Evolutionary conservation across 805 yeast genomes (phyloP).

Genomic region (Wickerhamomyces bovis): DNA sequence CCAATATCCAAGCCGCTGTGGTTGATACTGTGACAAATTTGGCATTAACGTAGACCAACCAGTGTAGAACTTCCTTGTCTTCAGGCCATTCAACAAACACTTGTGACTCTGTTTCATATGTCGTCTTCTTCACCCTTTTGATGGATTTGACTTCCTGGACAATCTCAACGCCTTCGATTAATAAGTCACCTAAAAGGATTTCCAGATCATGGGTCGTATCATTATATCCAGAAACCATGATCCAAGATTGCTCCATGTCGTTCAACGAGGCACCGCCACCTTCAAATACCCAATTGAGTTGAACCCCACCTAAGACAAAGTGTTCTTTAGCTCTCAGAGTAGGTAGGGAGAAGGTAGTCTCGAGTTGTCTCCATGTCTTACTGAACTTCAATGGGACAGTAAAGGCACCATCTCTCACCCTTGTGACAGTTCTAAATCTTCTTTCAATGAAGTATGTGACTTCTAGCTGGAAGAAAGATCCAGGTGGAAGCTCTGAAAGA

Average conservation of each 20-base stretch:
- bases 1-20: constrained; percentile 6
- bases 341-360: constrained; percentile 15
- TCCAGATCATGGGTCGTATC: constrained; percentile 10
- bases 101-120: constrained; percentile 3
- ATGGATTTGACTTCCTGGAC: background rate
- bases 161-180: constrained; percentile 10
- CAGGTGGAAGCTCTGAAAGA: constrained; percentile 14
- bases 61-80: constrained; percentile 18
- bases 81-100: constrained; percentile 22
- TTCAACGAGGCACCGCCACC: background rate
- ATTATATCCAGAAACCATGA: constrained; percentile 18
- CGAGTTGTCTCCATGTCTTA: constrained; percentile 16
- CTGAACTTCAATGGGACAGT: constrained; percentile 26
- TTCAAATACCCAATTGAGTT: constrained; percentile 14
- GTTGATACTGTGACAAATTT: constrained; percentile 22
- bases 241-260: constrained; percentile 21
- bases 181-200: constrained; percentile 22
- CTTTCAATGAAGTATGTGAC: constrained; percentile 29
- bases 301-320: constrained; percentile 18
- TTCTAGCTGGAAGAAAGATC: constrained; percentile 26
- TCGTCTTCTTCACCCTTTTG: constrained; percentile 3
- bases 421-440: constrained; percentile 24
- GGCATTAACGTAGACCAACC: constrained; percentile 27
- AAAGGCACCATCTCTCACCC: constrained; percentile 27
- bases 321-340: constrained; percentile 19